Base-by-base conservation (phyloP, 1,284 basidiomycete species). In the Neonothopanus nambi region DNA sequence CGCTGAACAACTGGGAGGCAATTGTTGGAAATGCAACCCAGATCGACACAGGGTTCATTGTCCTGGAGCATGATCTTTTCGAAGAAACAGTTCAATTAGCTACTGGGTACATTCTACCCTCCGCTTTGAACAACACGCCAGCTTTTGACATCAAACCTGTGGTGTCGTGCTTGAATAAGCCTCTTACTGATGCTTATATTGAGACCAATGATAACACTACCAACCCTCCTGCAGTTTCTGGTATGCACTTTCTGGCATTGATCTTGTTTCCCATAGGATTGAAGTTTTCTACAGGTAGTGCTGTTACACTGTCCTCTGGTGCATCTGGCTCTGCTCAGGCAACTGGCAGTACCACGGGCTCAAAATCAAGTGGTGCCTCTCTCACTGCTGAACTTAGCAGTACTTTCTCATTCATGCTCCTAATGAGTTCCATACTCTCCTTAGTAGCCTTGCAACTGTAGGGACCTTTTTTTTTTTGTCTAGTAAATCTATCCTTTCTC, bases 1-100 rank as follows among this genome's bases (percentile, higher is more conserved):
- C 87, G 61, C 67, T 85, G 26, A 67, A 76, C 56, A 87, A 87
- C 71, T 87, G 85, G 82, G 69, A 85, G 58, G 69, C 73, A 56
- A 87, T 89, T 63, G 70, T 86, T 33, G 69, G 69, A 52, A 84
- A 82, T 61, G 80, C 75, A 3, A 69, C 77, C 2, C 61, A 64
- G 3, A 70, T 81, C 48, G 57, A 75, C 59, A 78, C 65, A 9
- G 86, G 86, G 11, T 89, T 89, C 70, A 86, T 89, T 55, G 84
- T 87, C 43, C 81, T 97, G 42, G 87, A 87, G 66, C 86, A 89
- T 63, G 86, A 89, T 65, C 74, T 88, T 40, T 87, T 84, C 72
- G 77, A 82, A 63, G 81, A 87, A 64, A 73, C 78, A 0, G 85
- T 88, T 21, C 81, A 88, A 57, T 70, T 87, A n/a, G 85, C 85